Evolutionary conservation across 2,329 filamentous ascomycete genomes (phyloP), one percentile per base, ranked within the genome.

Genomic region (Stemphylium vesicarium): DNA sequence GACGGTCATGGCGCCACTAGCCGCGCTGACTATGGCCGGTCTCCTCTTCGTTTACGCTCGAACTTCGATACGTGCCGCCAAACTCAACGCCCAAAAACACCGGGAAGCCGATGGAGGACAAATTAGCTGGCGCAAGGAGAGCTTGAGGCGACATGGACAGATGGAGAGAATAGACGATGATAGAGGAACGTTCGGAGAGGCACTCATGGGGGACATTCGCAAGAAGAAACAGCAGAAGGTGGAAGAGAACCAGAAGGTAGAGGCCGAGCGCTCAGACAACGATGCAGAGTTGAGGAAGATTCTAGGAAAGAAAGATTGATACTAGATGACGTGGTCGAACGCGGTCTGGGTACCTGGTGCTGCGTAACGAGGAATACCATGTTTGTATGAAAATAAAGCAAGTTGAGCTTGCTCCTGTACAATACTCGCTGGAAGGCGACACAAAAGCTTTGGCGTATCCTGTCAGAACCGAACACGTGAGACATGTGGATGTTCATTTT

Each of bases 51-150:
- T 82, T 31, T 90, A 90, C 74, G 80, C 86, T 24, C 78, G 87
- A 45, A 87, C 83, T 8, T 87, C 84, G 20, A 90, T 90, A 58
- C 80, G 82, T 56, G 84, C 86, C 20, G 88, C 88, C 2, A 88
- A 88, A 63, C 79, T 83, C 41, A 88, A 89, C 60, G 87, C 87
- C 0, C 81, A 85, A 62, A 77, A 79, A 57, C 82, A 85, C 48
- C 77, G 85, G 42, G 81, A 85, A 62, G 82, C 81, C 35, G 83
- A 85, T 57, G 83, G 81, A 24, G 84, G 82, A 47, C 82, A 78
- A 75, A 83, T 79, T 59, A 80, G 68, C 66, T 84, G 79, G 80
- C 71, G 81, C 46, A 83, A 84, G 51, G 83, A 86, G 75, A 81
- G 75, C 61, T 63, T 82, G 61, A 75, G 84, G 53, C 69, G 82